Conservation (phyloP, 306 rosid species). For the Senna tora region DNA sequence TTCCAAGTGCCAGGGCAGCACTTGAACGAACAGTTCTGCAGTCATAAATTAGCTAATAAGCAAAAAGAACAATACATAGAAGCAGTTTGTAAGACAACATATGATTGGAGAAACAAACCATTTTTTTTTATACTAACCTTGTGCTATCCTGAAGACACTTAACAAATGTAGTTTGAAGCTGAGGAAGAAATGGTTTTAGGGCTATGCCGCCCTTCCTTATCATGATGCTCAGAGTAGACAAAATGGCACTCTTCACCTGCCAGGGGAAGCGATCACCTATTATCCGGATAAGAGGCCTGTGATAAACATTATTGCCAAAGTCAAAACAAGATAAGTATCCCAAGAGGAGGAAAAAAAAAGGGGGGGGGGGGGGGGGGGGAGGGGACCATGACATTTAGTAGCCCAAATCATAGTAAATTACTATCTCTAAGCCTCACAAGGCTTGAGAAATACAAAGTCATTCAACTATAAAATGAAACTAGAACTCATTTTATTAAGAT, state of each 20-base stretch:
- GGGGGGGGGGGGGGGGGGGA: too few species aligned
- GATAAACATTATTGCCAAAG: slow-evolving; percentile 29
- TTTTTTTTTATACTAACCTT: slow-evolving; percentile 52
- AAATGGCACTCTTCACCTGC: slow-evolving; percentile 99
- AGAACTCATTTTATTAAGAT: too few species aligned
- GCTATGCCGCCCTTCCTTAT: slow-evolving; percentile 88
- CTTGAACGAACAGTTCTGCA: slow-evolving; percentile 90
- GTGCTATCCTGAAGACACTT: slow-evolving; percentile 94
- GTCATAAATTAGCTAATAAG: slow-evolving; percentile 36
- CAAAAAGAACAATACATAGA: slow-evolving; percentile 29
- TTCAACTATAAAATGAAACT: neutral
- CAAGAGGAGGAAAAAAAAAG: neutral
- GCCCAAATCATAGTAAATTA: neutral
- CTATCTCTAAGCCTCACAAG: neutral
- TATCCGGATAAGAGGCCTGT: slow-evolving; percentile 96
- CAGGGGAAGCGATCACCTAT: slow-evolving; percentile 98
- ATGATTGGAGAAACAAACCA: neutral
- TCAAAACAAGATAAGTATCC: slow-evolving; percentile 40
- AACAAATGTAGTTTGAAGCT: slow-evolving; percentile 96
- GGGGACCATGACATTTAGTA: neutral
- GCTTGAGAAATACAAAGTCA: neutral
- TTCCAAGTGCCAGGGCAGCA: slow-evolving; percentile 97
- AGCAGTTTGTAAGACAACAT: slow-evolving; percentile 11
- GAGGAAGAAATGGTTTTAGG: slow-evolving; percentile 97
- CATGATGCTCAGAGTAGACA: slow-evolving; percentile 81